Evolutionary conservation across 2,329 filamentous ascomycete genomes (phyloP), one percentile per base, ranked within the genome.

Genomic region (Penicillium glabrum): DNA sequence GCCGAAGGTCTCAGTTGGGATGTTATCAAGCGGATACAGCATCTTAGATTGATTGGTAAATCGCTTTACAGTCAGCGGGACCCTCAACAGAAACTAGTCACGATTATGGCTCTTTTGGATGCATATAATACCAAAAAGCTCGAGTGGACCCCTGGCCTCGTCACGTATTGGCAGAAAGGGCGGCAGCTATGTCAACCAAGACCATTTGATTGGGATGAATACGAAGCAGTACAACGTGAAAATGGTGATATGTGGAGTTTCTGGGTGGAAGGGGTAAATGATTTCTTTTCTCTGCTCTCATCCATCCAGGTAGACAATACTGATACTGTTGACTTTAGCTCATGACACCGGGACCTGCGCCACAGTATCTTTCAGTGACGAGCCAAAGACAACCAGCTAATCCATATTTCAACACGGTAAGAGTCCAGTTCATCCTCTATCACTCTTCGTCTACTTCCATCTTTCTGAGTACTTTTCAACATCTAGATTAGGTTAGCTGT

Each of bases 91-190:
- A 46, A 59, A 21, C 37, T 57, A 21, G 16, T 11, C 7, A 59
- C 54, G 39, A 23, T 54, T 2, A 19, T 13, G 13, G 50, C 54
- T 21, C 11, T 59, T 8, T 16, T 49, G 10, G 19, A 27, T 14
- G 57, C 54, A 16, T 57, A 57, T 21, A 51, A 51, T 6, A 8
- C 21, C 10, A 27, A 35, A 10, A 24, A 6, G 2, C 29, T 59
- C n/a, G 16, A 54, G 8, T 51, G 51, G 46, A 37, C 43, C 9
- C 3, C 13, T 39, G 43, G 51, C 2, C 11, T 54, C 33, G 44
- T 59, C 11, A 54, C 54, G 9, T 54, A 59, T 31, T 57, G 57
- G 57, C 53, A 37, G 7, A 6, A 48, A 16, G 54, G 54, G 13
- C 24, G 31, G n/a, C 50, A 51, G 51, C 27, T 57, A 33, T 57